Base-by-base conservation (phyloP, 2,329 filamentous ascomycete genomes). In the Botryotinia narcissicola region DNA sequence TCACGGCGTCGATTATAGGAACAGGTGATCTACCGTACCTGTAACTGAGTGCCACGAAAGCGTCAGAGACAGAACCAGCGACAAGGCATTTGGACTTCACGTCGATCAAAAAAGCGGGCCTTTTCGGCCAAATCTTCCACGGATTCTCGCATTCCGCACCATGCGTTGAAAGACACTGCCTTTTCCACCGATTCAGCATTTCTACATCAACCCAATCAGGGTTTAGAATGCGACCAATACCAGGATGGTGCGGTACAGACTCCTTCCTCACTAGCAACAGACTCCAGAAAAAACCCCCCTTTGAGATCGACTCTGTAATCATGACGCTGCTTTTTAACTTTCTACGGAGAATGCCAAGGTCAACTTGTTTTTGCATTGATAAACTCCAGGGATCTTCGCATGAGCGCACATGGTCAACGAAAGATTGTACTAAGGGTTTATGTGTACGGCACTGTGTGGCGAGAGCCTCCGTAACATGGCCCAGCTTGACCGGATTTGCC, bases 321-420 rank as follows among this genome's bases (percentile, higher is more conserved):
- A 1, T 1, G 48, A 54, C 25, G 48, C 48, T 54, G 9, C 25
- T n/a, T 9, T 12, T 1, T 54, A 14, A 54, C n/a, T 0, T 1
- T 54, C 25, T 0, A 14, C 3, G 25, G 48, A n/a, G 1, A 25
- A 54, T 54, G 48, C 48, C 9, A 54, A 54, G 48, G 48, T n/a
- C 48, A 54, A 3, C 48, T n/a, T 0, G 9, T 54, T n/a, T 25
- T n/a, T 54, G 25, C 48, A 0, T 54, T n/a, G 3, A 14, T 1
- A n/a, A n/a, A 22, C 22, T 54, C 0, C 0, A 0, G 48, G 3
- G 9, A 1, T 54, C 9, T 54, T 54, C 1, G 9, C 22, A 5
- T 54, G 25, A n/a, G 48, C 48, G 48, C 48, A n/a, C 0, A n/a
- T 54, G 1, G 48, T n/a, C 48, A 54, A 54, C 25, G 14, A 54